Conservation (phyloP, 2,329 filamentous ascomycete species). For the Ophiostoma australiae region DNA sequence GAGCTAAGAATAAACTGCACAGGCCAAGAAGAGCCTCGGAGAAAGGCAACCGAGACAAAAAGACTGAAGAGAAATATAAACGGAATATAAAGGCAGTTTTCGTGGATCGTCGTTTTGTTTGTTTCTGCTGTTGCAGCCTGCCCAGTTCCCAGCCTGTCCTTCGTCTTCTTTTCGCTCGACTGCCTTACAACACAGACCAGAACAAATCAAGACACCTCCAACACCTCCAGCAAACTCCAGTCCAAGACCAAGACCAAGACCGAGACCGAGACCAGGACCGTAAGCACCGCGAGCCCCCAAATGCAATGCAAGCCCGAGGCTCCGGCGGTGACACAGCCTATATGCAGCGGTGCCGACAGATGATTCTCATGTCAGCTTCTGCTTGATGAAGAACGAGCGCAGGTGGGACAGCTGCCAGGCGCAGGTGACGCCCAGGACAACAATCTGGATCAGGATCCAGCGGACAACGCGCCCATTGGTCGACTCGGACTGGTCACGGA, state of each 20-base stretch:
- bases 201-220: slow-evolving; percentile 4
- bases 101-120: slow-evolving; percentile 13
- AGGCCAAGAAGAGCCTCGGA: background rate
- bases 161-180: background rate
- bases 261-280: background rate
- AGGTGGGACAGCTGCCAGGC: slow-evolving; percentile 96
- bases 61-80: slow-evolving; percentile 1
- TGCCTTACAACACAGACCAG: background rate
- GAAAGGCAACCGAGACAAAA: background rate
- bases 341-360: background rate
- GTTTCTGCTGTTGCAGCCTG: slow-evolving; percentile 2
- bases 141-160: background rate
- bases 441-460: slow-evolving; percentile 88
- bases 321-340: background rate
- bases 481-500: slow-evolving; percentile 92
- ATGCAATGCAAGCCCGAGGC: background rate
- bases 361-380: slow-evolving; percentile 78
- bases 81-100: slow-evolving; percentile 11
- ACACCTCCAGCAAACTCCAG: slow-evolving; percentile 5
- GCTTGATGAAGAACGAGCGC: slow-evolving; percentile 98
- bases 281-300: background rate
- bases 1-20: background rate
- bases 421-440: slow-evolving; percentile 79
- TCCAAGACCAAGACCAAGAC: slow-evolving; percentile 7
- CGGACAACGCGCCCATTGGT: slow-evolving; percentile 89